Evolutionary conservation across 2,329 filamentous ascomycete genomes (phyloP).

Genomic region (Rhinocladiella similis): DNA sequence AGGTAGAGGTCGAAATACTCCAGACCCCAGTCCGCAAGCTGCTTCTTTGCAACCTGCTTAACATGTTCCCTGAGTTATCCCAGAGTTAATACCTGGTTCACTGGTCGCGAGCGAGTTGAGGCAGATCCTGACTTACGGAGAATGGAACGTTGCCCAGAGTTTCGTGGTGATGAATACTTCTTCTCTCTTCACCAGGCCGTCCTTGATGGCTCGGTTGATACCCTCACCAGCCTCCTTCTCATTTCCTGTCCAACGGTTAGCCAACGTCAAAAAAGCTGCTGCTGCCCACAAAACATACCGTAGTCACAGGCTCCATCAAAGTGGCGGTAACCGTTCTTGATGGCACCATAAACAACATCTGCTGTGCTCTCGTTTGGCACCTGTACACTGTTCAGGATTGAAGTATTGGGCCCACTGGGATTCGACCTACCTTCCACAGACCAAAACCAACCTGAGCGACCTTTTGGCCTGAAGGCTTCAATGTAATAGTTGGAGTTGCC

Average conservation of each 20-base stretch:
- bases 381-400: not conserved
- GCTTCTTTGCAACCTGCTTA: constrained; percentile 51
- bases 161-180: constrained; percentile 43
- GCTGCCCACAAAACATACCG: not conserved
- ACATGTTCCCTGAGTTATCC: constrained; percentile 30
- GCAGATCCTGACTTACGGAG: constrained; percentile 8
- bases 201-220: constrained; percentile 31
- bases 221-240: constrained; percentile 46
- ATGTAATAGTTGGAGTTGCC: constrained; percentile 1
- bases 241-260: constrained; percentile 32
- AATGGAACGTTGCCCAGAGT: constrained; percentile 39
- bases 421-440: constrained; percentile 73
- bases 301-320: constrained; percentile 52
- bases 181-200: constrained; percentile 34
- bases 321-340: constrained; percentile 56
- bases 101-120: not conserved
- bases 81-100: not conserved
- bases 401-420: no score
- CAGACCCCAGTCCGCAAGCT: constrained; percentile 61
- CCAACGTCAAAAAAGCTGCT: not conserved
- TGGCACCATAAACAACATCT: constrained; percentile 49
- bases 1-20: constrained; percentile 68
- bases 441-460: constrained; percentile 47
- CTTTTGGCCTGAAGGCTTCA: constrained; percentile 27
- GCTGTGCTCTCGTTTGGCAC: constrained; percentile 7